Conservation (phyloP, 306 rosid species). For the Vachellia collinsii region DNA sequence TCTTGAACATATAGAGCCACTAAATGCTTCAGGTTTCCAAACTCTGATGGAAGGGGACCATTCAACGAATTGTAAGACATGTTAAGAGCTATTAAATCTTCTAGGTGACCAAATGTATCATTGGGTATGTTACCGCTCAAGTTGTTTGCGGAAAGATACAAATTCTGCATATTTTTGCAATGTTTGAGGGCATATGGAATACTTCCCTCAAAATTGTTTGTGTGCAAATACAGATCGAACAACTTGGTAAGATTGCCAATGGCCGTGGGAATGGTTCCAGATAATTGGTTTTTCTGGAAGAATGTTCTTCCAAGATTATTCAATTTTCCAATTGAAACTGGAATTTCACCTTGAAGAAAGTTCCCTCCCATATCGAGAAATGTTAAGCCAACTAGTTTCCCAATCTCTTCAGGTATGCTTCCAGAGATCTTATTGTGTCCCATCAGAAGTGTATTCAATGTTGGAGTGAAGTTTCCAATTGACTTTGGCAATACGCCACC, state of each 20-base stretch:
- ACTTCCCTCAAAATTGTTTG: constrained; percentile 25
- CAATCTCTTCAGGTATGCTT: background rate
- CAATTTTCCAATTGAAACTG: constrained; percentile 36
- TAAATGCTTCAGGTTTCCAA: constrained; percentile 37
- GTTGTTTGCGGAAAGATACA: background rate
- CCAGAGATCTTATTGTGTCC: background rate
- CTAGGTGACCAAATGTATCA: constrained; percentile 6
- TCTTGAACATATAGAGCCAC: background rate
- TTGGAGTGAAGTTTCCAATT: background rate
- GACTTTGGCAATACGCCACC: background rate
- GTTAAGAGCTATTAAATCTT: constrained; percentile 16
- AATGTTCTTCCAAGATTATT: background rate
- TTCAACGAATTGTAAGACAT: constrained; percentile 31
- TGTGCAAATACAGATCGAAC: constrained; percentile 1
- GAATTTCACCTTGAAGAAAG: constrained; percentile 28
- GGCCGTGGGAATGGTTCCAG: constrained; percentile 7
- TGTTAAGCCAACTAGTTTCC: background rate
- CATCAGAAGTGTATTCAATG: background rate
- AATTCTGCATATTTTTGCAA: constrained; percentile 18
- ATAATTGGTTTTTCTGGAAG: constrained; percentile 1
- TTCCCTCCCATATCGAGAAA: background rate
- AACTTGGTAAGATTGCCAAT: constrained; percentile 41
- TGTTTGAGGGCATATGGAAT: constrained; percentile 21
- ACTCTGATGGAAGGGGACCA: constrained; percentile 36
- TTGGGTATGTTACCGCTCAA: constrained; percentile 30